These are phyloP conservation scores for Aspergillus ustus DNA, from an alignment of 2,329 filamentous ascomycete species.

Conservation along the genomic window DNA sequence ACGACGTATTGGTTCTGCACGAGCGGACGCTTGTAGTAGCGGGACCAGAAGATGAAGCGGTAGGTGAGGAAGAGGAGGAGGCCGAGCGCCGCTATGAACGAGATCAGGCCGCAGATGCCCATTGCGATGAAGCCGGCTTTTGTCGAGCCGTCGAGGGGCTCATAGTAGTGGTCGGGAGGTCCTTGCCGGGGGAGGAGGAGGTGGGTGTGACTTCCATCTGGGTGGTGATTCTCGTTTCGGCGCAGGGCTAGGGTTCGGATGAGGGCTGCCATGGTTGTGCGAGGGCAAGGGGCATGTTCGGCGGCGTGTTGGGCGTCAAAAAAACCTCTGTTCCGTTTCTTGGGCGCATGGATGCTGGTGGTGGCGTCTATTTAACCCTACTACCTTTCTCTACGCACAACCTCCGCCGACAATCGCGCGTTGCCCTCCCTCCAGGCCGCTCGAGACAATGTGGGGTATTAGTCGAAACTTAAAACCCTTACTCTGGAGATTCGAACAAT, in stretches of 20 bases:
- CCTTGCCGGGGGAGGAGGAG: neutral
- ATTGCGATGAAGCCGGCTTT: slow-evolving; percentile 53
- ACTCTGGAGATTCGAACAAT: no score
- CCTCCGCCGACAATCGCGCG: no score
- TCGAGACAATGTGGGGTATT: no score
- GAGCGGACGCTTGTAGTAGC: slow-evolving; percentile 53
- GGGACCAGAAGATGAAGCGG: slow-evolving; percentile 54
- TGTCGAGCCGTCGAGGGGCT: slow-evolving; percentile 28
- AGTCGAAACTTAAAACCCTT: no score
- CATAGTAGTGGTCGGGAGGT: neutral
- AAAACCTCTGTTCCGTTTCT: no score
- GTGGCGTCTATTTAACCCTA: no score
- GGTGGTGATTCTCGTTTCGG: neutral
- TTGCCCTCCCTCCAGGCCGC: no score
- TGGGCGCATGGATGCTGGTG: no score
- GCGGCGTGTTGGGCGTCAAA: no score
- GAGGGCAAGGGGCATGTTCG: no score
- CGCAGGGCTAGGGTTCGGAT: neutral
- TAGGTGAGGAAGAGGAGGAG: slow-evolving; percentile 54
- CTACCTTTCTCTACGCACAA: no score
- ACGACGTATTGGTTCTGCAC: slow-evolving; percentile 58
- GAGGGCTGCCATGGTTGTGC: neutral
- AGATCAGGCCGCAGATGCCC: slow-evolving; percentile 50
- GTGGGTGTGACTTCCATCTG: neutral
- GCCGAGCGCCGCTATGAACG: slow-evolving; percentile 31